These are phyloP conservation scores for Coemansia umbellata DNA, from an alignment of 192 early-diverging fungal genomes.

Conservation along the genomic window DNA sequence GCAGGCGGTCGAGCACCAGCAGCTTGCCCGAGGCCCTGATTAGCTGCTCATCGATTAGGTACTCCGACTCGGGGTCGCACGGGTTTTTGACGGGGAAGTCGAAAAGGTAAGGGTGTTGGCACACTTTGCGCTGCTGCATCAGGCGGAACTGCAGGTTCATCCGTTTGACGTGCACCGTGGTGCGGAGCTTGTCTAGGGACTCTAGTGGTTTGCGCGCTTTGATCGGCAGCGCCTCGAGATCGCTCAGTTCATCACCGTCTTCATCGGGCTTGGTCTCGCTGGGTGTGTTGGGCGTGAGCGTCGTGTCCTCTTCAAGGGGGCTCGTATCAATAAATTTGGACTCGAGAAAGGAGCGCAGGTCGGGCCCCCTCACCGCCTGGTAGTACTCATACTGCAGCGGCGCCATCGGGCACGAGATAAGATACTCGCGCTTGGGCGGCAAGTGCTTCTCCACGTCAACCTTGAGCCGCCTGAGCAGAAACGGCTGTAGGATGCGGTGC, in stretches of 20 bases:
- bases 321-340: not conserved
- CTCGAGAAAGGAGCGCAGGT: constrained; percentile 60
- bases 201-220: not conserved
- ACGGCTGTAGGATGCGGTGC: constrained; percentile 82
- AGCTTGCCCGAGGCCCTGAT: constrained; percentile 85
- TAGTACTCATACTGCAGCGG: constrained; percentile 68
- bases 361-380: constrained; percentile 58
- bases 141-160: constrained; percentile 73
- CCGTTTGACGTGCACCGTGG: constrained; percentile 53
- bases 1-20: constrained; percentile 73
- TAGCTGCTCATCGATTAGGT: constrained; percentile 55
- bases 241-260: not conserved
- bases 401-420: constrained; percentile 75
- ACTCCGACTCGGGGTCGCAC: constrained; percentile 58
- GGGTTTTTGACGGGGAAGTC: constrained; percentile 61
- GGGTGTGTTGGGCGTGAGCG: constrained; percentile 24
- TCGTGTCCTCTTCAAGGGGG: not conserved
- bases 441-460: constrained; percentile 82
- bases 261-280: not conserved
- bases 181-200: not conserved
- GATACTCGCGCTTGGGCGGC: constrained; percentile 88
- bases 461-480: constrained; percentile 57
- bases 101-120: constrained; percentile 95
- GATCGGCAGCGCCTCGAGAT: constrained; percentile 12
- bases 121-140: constrained; percentile 93